Evolutionary conservation across 2,329 filamentous ascomycete genomes (phyloP).

Genomic region (Diaporthe caulivora): DNA sequence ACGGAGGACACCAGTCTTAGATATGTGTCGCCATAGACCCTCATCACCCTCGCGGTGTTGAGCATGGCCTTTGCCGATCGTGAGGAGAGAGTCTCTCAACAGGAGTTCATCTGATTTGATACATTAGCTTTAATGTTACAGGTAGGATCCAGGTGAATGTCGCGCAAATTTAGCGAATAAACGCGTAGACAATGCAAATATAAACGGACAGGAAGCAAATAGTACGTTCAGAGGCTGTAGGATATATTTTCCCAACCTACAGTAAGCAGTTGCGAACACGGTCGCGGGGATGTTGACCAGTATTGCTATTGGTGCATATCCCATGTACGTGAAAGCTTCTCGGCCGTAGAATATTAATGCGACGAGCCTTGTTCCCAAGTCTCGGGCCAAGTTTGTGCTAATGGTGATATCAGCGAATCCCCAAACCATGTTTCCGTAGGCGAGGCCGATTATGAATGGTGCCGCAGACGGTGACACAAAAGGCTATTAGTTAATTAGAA

Average conservation of each 20-base stretch:
- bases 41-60: slow-evolving; percentile 64
- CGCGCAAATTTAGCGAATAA: too few species aligned
- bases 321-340: slow-evolving; percentile 56
- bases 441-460: slow-evolving; percentile 68
- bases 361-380: slow-evolving; percentile 70
- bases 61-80: slow-evolving; percentile 63
- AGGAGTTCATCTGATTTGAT: slow-evolving; percentile 52
- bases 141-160: too few species aligned
- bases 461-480: slow-evolving; percentile 62
- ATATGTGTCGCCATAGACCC: slow-evolving; percentile 58
- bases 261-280: slow-evolving; percentile 65
- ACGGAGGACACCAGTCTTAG: slow-evolving; percentile 50
- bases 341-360: slow-evolving; percentile 68
- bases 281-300: slow-evolving; percentile 70
- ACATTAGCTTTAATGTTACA: too few species aligned
- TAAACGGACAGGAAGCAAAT: too few species aligned
- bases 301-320: slow-evolving; percentile 65
- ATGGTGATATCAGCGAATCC: slow-evolving; percentile 68
- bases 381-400: slow-evolving; percentile 68
- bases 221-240: neutral
- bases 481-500: slow-evolving; percentile 46
- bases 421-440: slow-evolving; percentile 67
- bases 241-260: slow-evolving; percentile 43
- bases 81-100: slow-evolving; percentile 64
- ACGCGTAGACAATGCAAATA: too few species aligned